Evolutionary conservation across 2,329 filamentous ascomycete genomes (phyloP).

Genomic region (Chrysosporium queenslandicum): DNA sequence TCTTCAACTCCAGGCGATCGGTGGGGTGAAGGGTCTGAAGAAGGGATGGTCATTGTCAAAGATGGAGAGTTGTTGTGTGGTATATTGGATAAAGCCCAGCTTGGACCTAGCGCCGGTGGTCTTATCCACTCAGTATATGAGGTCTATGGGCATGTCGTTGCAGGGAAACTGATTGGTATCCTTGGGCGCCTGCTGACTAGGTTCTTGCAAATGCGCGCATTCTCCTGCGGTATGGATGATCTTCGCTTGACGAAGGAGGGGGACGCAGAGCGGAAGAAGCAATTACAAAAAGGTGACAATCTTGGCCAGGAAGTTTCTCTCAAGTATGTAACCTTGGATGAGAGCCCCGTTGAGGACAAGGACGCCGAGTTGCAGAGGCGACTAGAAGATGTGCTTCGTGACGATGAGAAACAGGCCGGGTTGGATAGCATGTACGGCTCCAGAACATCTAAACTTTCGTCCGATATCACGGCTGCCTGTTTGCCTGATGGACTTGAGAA

Average conservation of each 20-base stretch:
- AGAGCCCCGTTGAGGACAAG: slow-evolving; percentile 50
- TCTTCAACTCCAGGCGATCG: slow-evolving; percentile 66
- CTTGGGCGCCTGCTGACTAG: slow-evolving; percentile 82
- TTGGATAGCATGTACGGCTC: slow-evolving; percentile 82
- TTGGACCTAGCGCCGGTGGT: slow-evolving; percentile 77
- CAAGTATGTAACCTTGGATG: slow-evolving; percentile 75
- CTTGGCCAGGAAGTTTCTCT: slow-evolving; percentile 72
- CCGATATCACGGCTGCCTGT: slow-evolving; percentile 65
- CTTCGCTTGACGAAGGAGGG: slow-evolving; percentile 72
- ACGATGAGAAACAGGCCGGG: slow-evolving; percentile 80
- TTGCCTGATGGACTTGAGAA: slow-evolving; percentile 77
- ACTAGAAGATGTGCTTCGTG: slow-evolving; percentile 79
- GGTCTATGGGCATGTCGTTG: slow-evolving; percentile 75
- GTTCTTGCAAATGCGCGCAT: slow-evolving; percentile 84
- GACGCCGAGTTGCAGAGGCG: slow-evolving; percentile 64
- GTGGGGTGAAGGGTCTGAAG: slow-evolving; percentile 64
- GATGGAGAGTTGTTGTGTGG: slow-evolving; percentile 81
- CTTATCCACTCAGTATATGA: slow-evolving; percentile 90
- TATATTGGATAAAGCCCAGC: slow-evolving; percentile 90
- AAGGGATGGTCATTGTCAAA: slow-evolving; percentile 69
- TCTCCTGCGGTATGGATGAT: slow-evolving; percentile 96
- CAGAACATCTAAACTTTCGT: slow-evolving; percentile 59
- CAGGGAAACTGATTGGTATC: slow-evolving; percentile 79
- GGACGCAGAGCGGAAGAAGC: slow-evolving; percentile 58
- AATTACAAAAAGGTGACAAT: slow-evolving; percentile 54